phyloP scores from a whole-genome alignment of 805 yeast species.

The Pichia exigua region DNA sequence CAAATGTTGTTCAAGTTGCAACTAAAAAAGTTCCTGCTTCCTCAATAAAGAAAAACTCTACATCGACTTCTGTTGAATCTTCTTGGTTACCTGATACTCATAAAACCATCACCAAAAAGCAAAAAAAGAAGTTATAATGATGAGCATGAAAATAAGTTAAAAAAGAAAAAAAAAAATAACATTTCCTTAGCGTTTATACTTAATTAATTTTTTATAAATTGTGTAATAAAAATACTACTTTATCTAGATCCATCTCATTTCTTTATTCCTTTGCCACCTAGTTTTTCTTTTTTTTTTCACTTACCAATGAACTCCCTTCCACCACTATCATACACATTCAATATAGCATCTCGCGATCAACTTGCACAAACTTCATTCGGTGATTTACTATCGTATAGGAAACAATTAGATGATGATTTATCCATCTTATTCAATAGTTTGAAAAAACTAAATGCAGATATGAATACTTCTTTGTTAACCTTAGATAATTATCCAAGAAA shows the following conservation, averaged over 20 bases:
- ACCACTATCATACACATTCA: not conserved
- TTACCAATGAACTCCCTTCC: not conserved
- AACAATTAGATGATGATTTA: constrained; percentile 35
- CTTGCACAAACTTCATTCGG: constrained; percentile 3
- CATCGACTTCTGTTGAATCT: constrained; percentile 5
- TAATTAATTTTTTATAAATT: no score
- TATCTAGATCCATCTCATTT: no score
- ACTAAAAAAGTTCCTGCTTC: constrained; percentile 10
- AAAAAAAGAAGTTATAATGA: constrained; percentile 19
- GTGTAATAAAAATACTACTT: no score
- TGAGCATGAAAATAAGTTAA: not conserved
- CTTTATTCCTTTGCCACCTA: no score
- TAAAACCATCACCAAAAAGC: constrained; percentile 28
- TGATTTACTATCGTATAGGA: not conserved
- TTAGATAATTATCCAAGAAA: constrained; percentile 78
- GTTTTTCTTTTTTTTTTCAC: no score
- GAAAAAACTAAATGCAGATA: constrained; percentile 29
- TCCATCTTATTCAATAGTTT: constrained; percentile 36
- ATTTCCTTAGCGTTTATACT: not conserved
- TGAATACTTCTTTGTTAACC: constrained; percentile 58
- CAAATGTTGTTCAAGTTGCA: not conserved
- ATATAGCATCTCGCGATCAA: constrained; percentile 2
- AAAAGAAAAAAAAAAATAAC: not conserved
- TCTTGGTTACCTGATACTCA: constrained; percentile 57
- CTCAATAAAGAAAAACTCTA: constrained; percentile 12